These are phyloP conservation scores for Peziza echinospora DNA, from an alignment of 495 filamentous ascomycete species.

Conservation along the genomic window DNA sequence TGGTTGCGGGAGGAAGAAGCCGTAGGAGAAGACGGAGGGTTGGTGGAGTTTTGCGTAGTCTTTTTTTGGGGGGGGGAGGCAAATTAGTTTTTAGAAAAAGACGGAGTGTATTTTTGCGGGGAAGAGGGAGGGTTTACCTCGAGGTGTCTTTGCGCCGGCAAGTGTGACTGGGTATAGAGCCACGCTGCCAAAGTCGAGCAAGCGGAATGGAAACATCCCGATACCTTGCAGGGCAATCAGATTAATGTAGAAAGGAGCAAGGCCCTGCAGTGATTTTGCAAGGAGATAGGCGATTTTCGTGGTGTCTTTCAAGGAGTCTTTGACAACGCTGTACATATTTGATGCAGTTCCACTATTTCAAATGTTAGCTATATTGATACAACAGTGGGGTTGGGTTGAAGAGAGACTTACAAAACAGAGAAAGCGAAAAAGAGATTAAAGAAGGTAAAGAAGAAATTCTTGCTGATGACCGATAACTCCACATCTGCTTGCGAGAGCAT, in stretches of 20 bases:
- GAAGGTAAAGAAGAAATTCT: conserved; percentile 99
- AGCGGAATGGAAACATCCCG: conserved; percentile 77
- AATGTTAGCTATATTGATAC: too few relatives aligned
- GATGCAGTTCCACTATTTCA: conserved; percentile 41
- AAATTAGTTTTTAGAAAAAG: neutral
- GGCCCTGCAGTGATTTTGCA: conserved; percentile 46
- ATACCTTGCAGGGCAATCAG: conserved; percentile 84
- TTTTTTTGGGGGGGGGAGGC: conserved; percentile 5
- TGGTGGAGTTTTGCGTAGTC: conserved; percentile 69
- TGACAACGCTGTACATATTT: conserved; percentile 21
- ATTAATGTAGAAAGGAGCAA: conserved; percentile 77
- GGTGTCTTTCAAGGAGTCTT: conserved; percentile 53
- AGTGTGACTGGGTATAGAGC: conserved; percentile 61
- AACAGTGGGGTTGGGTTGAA: neutral
- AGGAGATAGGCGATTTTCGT: conserved; percentile 54
- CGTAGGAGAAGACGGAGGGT: conserved; percentile 81
- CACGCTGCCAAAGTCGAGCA: conserved; percentile 76
- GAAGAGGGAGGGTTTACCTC: conserved; percentile 23
- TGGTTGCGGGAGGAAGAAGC: conserved; percentile 82
- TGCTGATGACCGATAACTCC: conserved; percentile 86
- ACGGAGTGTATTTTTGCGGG: conserved; percentile 1
- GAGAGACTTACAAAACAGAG: conserved; percentile 38
- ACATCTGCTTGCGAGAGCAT: conserved; percentile 88
- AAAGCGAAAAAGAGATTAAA: conserved; percentile 97
- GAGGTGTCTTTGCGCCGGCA: conserved; percentile 63